These are phyloP conservation scores for Cicer cuneatum DNA, from an alignment of 306 rosid species.

Conservation along the genomic window DNA sequence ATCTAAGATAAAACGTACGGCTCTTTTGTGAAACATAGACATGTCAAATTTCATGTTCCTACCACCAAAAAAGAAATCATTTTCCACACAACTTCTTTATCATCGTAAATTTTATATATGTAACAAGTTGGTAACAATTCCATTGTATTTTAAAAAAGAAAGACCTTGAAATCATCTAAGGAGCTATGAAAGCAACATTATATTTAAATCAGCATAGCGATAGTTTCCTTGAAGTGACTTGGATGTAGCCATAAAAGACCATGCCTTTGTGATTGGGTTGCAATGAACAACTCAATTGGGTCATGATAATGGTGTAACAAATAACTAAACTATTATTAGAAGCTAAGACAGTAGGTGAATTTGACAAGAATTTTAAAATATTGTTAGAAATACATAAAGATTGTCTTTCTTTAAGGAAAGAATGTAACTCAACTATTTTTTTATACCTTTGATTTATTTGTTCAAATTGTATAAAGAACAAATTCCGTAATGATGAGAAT, in stretches of 20 bases:
- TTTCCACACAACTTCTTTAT: conserved; percentile 11
- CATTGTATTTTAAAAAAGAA: too few relatives aligned
- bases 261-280: neutral
- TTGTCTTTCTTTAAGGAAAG: neutral
- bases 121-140: neutral
- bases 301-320: neutral
- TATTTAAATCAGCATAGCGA: too few relatives aligned
- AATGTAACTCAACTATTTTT: neutral
- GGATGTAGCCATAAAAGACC: neutral
- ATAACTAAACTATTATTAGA: conserved; percentile 28
- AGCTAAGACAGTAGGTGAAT: neutral
- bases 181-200: too few relatives aligned
- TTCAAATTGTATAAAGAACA: too few relatives aligned
- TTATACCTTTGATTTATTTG: neutral
- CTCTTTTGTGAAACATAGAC: neutral
- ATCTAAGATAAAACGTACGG: neutral
- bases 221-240: neutral
- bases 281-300: neutral
- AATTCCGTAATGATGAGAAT: too few relatives aligned
- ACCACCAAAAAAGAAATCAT: neutral
- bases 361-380: neutral
- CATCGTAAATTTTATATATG: neutral
- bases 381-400: neutral
- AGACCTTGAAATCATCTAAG: too few relatives aligned
- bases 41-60: neutral